Conservation (phyloP, 2,329 filamentous ascomycete genomes). For the Scedosporium apiospermum region DNA sequence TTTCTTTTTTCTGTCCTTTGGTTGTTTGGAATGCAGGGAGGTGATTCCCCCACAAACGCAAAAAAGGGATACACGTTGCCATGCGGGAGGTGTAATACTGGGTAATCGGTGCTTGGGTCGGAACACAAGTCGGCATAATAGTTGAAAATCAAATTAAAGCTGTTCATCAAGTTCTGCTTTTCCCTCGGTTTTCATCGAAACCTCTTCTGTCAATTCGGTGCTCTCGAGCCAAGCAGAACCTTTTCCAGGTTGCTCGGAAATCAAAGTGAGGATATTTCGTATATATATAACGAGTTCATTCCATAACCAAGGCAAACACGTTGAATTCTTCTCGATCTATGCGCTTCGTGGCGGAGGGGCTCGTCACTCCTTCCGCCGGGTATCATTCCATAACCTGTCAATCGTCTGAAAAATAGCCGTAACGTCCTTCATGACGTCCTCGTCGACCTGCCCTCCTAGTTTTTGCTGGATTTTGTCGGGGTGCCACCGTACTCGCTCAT, state of each 20-base stretch:
- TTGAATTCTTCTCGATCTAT: background rate
- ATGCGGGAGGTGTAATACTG: background rate
- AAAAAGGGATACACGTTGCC: background rate
- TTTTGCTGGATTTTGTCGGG: conserved; percentile 95
- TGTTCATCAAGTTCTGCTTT: background rate
- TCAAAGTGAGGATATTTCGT: too few relatives aligned
- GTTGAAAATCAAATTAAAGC: background rate
- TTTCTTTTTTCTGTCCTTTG: background rate
- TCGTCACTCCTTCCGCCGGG: background rate
- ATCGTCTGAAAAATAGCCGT: conserved; percentile 89
- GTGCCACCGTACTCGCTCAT: conserved; percentile 89
- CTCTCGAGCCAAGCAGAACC: too few relatives aligned
- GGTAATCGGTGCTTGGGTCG: background rate
- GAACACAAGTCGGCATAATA: background rate
- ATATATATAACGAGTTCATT: too few relatives aligned
- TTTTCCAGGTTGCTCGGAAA: too few relatives aligned
- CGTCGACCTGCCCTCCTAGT: conserved; percentile 64
- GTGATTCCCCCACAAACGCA: background rate
- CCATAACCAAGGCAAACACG: too few relatives aligned
- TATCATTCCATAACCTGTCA: conserved; percentile 34
- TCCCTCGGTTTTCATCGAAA: background rate
- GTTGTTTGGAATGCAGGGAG: background rate
- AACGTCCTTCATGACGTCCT: conserved; percentile 63
- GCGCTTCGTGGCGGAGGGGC: background rate
- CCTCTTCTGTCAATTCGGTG: too few relatives aligned